Evolutionary conservation across 2,329 filamentous ascomycete species (phyloP), one percentile per base, ranked within the genome.

Genomic region (Colletotrichum tamarilloi): DNA sequence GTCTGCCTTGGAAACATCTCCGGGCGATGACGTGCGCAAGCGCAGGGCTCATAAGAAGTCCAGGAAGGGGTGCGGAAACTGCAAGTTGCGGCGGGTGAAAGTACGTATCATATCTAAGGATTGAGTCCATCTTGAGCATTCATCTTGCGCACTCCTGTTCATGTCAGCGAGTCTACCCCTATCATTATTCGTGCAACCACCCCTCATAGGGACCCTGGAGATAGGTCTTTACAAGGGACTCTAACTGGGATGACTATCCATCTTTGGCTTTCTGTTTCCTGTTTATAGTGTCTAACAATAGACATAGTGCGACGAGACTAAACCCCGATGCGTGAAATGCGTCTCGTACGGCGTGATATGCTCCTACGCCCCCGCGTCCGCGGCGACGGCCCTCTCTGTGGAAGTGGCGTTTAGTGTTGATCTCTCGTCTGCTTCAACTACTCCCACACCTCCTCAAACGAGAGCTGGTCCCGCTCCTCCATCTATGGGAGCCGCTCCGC

Each of bases 61-160:
- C 1, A 82, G 87, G 22, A 80, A 82, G 16, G 88, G 89, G 2
- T 90, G 89, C 75, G 84, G 84, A 3, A 90, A 90, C 75, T 91
- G 89, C 78, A 90, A 90, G 76, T 76, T 89, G 24, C 82, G 87
- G 42, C 82, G 85, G 65, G 83, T 89, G 62, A 90, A 90, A 82
- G 87, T 86, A 78, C 77, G 80, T 62, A 49, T 49, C 42, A 49
- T 22, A n/a, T n/a, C 6, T 7, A 49, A 49, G 19, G 42, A n/a
- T n/a, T 11, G 2, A 7, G 16, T n/a, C 30, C 35, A 28, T 19
- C 14, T 12, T 9, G 22, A 11, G 32, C 32, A 73, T 73, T 62
- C 58, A 32, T 8, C 67, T 49, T 65, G 5, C 49, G 9, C 3
- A 28, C n/a, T 56, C 24, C 11, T 28, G 53, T 3, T 14, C 53